Conservation (phyloP, 305 asterid genomes). For the Andrographis paniculata region DNA sequence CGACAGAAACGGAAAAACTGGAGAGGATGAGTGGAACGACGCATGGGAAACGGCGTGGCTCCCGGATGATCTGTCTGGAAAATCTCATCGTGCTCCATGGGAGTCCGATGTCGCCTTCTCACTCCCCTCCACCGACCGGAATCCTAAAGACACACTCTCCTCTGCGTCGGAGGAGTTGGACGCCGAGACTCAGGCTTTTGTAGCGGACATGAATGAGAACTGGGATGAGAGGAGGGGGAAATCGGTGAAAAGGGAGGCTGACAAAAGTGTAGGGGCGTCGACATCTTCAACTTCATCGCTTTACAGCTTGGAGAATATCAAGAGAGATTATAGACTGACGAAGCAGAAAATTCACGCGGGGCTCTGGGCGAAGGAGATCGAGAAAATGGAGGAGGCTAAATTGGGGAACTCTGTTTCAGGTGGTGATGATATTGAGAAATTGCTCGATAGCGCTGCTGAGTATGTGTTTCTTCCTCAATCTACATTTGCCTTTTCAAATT, state of each 20-base stretch:
- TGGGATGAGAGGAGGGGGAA: slow-evolving; percentile 92
- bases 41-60: slow-evolving; percentile 94
- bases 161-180: slow-evolving; percentile 33
- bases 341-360: slow-evolving; percentile 84
- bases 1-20: slow-evolving; percentile 17
- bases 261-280: slow-evolving; percentile 15
- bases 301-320: slow-evolving; percentile 64
- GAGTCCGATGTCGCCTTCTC: slow-evolving; percentile 75
- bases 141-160: slow-evolving; percentile 20
- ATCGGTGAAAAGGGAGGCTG: slow-evolving; percentile 26
- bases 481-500: too few species aligned
- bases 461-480: slow-evolving; percentile 17
- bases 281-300: slow-evolving; percentile 29
- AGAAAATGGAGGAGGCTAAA: slow-evolving; percentile 78
- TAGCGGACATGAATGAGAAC: slow-evolving; percentile 88
- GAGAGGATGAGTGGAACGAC: slow-evolving; percentile 78
- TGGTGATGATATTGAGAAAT: slow-evolving; percentile 59
- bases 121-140: slow-evolving; percentile 20
- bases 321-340: slow-evolving; percentile 72
- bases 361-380: slow-evolving; percentile 88
- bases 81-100: slow-evolving; percentile 59
- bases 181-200: slow-evolving; percentile 72
- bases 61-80: slow-evolving; percentile 60
- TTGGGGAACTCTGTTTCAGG: slow-evolving; percentile 47
- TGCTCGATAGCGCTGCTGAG: slow-evolving; percentile 79